Evolutionary conservation across 352 stramenopile genomes (phyloP).

Genomic region (Globisporangium lucens): DNA sequence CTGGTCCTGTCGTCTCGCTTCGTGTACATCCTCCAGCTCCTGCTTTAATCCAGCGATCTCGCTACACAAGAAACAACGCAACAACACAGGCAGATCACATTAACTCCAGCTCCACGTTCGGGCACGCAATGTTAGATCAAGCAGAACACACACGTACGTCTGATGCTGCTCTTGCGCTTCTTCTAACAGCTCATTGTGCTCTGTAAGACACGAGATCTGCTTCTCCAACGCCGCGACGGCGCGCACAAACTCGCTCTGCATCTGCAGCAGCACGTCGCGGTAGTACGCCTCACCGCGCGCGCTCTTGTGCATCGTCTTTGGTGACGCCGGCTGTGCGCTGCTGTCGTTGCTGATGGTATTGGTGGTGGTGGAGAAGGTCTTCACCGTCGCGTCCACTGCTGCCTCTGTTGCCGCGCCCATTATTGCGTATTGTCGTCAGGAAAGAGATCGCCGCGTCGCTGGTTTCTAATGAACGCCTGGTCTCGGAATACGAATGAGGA

Average conservation of each 20-base stretch:
- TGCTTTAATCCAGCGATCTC: constrained; percentile 14
- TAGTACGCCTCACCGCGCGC: constrained; percentile 33
- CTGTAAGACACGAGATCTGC: constrained; percentile 38
- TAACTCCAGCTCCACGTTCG: background rate
- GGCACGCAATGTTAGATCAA: background rate
- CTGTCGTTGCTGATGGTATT: background rate
- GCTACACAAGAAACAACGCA: constrained; percentile 2
- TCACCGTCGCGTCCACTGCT: constrained; percentile 1
- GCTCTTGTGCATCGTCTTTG: constrained; percentile 8
- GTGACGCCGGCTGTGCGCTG: background rate
- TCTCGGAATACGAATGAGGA: constrained; percentile 5
- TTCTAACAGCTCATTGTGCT: constrained; percentile 49
- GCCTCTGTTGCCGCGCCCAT: constrained; percentile 5
- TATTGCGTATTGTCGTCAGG: background rate
- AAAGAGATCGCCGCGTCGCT: constrained; percentile 7
- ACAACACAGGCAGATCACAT: background rate
- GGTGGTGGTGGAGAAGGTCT: background rate
- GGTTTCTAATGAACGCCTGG: background rate
- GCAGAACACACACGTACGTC: constrained; percentile 12
- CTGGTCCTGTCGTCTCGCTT: constrained; percentile 15
- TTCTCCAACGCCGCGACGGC: constrained; percentile 55
- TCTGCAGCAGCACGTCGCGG: constrained; percentile 46
- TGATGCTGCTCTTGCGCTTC: constrained; percentile 18
- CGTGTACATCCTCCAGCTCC: constrained; percentile 21
- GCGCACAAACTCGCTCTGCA: constrained; percentile 61